Conservation (phyloP, 2,329 filamentous ascomycete genomes). For the Proliferodiscus dingleyae region DNA sequence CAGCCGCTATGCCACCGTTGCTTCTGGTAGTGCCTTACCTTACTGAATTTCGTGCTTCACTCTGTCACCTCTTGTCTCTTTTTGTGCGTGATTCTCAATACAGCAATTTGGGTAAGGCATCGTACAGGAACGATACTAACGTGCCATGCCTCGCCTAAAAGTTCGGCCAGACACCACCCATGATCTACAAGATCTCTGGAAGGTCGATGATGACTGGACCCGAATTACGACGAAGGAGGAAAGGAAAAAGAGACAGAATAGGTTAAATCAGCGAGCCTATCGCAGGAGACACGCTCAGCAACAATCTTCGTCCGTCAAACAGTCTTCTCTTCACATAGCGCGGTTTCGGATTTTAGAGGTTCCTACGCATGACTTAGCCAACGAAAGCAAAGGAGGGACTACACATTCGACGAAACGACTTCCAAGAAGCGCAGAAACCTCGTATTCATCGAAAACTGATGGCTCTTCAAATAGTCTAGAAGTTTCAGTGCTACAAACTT, state of each 20-base stretch:
- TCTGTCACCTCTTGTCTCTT: no score
- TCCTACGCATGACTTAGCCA: not conserved
- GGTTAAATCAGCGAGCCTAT: constrained; percentile 57
- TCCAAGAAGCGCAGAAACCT: no score
- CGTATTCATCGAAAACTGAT: no score
- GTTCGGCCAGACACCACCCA: no score
- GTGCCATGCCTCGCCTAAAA: not conserved
- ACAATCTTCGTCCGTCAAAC: constrained; percentile 1
- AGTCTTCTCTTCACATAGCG: constrained; percentile 12
- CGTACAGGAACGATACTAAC: not conserved
- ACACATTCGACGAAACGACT: not conserved
- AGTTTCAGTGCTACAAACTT: no score
- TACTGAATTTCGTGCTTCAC: no score
- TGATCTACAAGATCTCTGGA: constrained; percentile 4
- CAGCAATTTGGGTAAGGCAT: constrained; percentile 6
- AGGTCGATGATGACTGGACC: constrained; percentile 53
- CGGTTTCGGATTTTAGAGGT: constrained; percentile 13
- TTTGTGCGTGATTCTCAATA: not conserved
- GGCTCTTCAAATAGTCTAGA: no score
- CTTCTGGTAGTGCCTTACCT: no score
- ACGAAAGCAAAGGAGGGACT: not conserved
- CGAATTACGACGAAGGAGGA: constrained; percentile 62
- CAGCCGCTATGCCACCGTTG: no score
- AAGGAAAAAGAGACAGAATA: constrained; percentile 67
- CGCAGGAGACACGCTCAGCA: constrained; percentile 12